A percentile compares a stretch with the other conserved stretches of the same genome.
These are phyloP conservation scores for Aureobasidium mangrovei DNA, from an alignment of 2,329 filamentous ascomycete species.

Conservation along the genomic window DNA sequence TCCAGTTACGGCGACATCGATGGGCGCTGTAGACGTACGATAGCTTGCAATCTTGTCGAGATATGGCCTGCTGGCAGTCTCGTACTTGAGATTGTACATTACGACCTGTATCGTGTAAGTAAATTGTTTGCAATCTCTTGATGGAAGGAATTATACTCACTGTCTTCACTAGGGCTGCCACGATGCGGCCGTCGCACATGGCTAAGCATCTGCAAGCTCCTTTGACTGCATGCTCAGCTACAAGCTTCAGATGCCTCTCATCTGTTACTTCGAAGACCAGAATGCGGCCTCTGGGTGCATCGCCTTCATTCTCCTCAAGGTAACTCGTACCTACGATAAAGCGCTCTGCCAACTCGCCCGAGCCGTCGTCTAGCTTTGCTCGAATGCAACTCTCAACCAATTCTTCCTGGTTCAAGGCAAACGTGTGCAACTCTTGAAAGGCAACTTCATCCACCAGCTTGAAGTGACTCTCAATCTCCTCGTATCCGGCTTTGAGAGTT, in stretches of 20 bases:
- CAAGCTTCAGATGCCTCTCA: slow-evolving; percentile 61
- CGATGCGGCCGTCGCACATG: slow-evolving; percentile 65
- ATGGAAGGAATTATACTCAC: slow-evolving; percentile 38
- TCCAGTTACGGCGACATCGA: slow-evolving; percentile 66
- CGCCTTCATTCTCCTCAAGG: slow-evolving; percentile 50
- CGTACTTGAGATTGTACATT: slow-evolving; percentile 49
- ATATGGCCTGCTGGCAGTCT: slow-evolving; percentile 42
- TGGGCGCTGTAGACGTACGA: slow-evolving; percentile 72
- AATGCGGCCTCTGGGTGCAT: slow-evolving; percentile 62
- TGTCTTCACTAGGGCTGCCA: slow-evolving; percentile 84
- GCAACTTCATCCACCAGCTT: slow-evolving; percentile 83
- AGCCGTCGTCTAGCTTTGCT: slow-evolving; percentile 57
- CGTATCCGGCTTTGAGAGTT: slow-evolving; percentile 59
- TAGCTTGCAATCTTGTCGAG: slow-evolving; percentile 68
- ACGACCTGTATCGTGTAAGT: slow-evolving; percentile 40
- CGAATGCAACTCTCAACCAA: slow-evolving; percentile 78
- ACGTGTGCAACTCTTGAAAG: slow-evolving; percentile 69
- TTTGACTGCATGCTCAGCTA: slow-evolving; percentile 61
- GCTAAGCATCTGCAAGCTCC: slow-evolving; percentile 74
- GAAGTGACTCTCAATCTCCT: slow-evolving; percentile 71
- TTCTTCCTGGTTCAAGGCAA: slow-evolving; percentile 58
- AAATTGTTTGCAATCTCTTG: neutral
- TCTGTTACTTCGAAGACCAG: slow-evolving; percentile 75
- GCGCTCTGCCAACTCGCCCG: slow-evolving; percentile 52
- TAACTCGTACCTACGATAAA: slow-evolving; percentile 90